phyloP scores from a whole-genome alignment of 306 rosid species.

The Urtica urens region DNA sequence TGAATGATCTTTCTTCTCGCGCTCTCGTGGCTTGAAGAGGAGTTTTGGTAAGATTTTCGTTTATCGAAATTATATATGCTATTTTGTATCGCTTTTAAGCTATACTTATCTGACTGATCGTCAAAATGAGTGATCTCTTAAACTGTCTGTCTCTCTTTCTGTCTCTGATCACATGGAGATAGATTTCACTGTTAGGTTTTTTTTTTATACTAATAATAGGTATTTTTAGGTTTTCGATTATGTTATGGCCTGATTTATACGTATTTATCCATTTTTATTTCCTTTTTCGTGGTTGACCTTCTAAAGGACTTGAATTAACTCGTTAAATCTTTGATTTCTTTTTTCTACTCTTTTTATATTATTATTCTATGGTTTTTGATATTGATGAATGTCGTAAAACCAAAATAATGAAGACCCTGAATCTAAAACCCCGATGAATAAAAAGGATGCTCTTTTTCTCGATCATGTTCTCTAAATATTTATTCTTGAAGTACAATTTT shows the following conservation, averaged over 20 bases:
- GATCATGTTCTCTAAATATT: too few species aligned
- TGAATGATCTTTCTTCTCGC: constrained; percentile 10
- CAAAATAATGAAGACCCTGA: too few species aligned
- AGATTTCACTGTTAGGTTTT: neutral
- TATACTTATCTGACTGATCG: constrained; percentile 5
- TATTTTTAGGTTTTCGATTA: constrained; percentile 1
- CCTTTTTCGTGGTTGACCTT: too few species aligned
- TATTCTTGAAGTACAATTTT: too few species aligned
- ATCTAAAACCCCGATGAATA: too few species aligned
- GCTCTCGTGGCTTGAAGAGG: constrained; percentile 23
- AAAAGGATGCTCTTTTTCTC: too few species aligned
- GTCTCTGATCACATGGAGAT: constrained; percentile 12
- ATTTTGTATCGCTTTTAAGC: constrained; percentile 11
- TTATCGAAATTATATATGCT: constrained; percentile 3
- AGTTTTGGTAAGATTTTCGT: constrained; percentile 48
- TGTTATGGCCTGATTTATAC: constrained; percentile 12
- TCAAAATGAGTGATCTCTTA: neutral
- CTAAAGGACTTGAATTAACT: too few species aligned
- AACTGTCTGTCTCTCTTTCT: neutral
- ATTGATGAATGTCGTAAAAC: too few species aligned
- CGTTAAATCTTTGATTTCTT: too few species aligned
- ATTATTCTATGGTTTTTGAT: too few species aligned
- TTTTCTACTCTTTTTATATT: too few species aligned
- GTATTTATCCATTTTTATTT: too few species aligned
- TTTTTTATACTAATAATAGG: neutral